phyloP scores from a whole-genome alignment of 495 filamentous ascomycete genomes.

The Lepraria neglecta region DNA sequence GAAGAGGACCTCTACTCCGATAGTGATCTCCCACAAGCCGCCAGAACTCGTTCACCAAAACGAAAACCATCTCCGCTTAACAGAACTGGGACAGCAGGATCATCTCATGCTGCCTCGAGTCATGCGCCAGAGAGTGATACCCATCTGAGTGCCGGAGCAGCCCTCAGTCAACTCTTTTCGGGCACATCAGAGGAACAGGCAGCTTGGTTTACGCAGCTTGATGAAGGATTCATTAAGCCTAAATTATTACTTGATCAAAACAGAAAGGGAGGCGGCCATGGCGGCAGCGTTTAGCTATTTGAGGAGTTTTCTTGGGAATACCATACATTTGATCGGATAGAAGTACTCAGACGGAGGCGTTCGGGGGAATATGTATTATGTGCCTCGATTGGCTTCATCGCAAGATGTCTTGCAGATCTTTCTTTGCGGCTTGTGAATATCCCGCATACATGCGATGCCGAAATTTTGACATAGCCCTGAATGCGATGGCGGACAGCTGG shows the following conservation, averaged over 20 bases:
- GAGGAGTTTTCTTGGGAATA: not conserved
- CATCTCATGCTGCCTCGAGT: slow-evolving; percentile 29
- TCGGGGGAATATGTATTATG: not conserved
- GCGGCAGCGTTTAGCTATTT: slow-evolving; percentile 21
- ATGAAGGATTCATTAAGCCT: slow-evolving; percentile 96
- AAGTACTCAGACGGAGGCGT: not conserved
- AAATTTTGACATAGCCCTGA: not conserved
- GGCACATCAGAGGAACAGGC: slow-evolving; percentile 81
- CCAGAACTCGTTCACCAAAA: slow-evolving; percentile 37
- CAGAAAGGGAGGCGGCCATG: slow-evolving; percentile 28
- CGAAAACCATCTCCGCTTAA: slow-evolving; percentile 52
- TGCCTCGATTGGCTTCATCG: not conserved
- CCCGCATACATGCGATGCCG: not conserved
- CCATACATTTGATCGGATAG: not conserved
- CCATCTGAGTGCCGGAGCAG: slow-evolving; percentile 48
- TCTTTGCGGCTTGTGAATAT: slow-evolving; percentile 3
- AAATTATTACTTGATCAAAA: slow-evolving; percentile 74
- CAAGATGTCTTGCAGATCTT: slow-evolving; percentile 7
- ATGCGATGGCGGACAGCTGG: not conserved
- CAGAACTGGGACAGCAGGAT: slow-evolving; percentile 27
- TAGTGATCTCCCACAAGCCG: slow-evolving; percentile 48
- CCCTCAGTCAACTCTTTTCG: slow-evolving; percentile 65
- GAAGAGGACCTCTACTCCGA: slow-evolving; percentile 47
- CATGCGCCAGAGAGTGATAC: slow-evolving; percentile 24
- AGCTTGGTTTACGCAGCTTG: slow-evolving; percentile 84